Evolutionary conservation across 1,284 basidiomycete genomes (phyloP), one percentile per base, ranked within the genome.

Genomic region (Sporisorium iseilematis-ciliati): DNA sequence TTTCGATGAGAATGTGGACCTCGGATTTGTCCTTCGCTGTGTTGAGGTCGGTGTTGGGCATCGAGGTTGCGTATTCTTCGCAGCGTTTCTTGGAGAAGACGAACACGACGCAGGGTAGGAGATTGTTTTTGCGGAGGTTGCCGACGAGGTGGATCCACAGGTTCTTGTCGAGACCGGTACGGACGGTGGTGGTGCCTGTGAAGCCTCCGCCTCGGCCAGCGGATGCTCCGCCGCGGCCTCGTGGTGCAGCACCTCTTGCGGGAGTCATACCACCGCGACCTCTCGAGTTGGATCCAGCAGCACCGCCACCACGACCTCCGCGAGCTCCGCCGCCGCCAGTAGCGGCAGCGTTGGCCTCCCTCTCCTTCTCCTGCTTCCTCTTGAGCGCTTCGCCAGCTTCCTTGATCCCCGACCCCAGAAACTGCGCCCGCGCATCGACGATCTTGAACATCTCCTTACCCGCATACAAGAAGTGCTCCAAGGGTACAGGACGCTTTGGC

Each of bases 1-100:
- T 92, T 86, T 98, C 96, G 72, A 98, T 91, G 6, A 92, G 91
- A 53, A 99, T 90, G 87, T 99, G 97, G 6, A 99, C 92, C 86
- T 98, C 95, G 82, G 95, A 97, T 88, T 95, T 97, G 87, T 99
- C 96, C 64, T 66, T 92, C 4, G 88, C 90, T 5, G 90, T 91
- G 79, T 92, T 95, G 35, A 99, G 88, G 86, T 99, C 95, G 42
- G 91, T 89, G 83, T 95, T 96, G 1, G 91, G 92, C 73, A 99
- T 87, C 12, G 93, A 96, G 12, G 89, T 89, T 2, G 97, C 96
- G 83, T 99, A 94, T 86, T 98, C 97, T 86, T 99, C 96, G 83
- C 97, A 99, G 57, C 91, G 89, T 85, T 94, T 95, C 88, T 99
- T 99, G 49, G 94, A 97, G 79, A 99, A 92, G 1, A 96, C 97